Evolutionary conservation across 2,329 filamentous ascomycete genomes (phyloP).

Genomic region (Cladosporium velox): DNA sequence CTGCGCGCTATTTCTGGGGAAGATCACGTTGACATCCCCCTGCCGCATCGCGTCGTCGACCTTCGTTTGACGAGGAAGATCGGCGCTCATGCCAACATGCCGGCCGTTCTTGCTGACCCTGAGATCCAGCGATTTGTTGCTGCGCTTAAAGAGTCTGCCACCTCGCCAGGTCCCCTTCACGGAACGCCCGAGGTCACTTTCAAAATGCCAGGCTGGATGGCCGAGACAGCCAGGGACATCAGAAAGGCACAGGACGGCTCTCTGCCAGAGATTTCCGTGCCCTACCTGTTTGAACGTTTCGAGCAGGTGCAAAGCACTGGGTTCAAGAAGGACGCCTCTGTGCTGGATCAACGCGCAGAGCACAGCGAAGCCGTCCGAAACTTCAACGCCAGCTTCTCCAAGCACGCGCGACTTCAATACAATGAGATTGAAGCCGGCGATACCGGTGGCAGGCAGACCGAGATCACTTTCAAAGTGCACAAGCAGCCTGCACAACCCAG

Average conservation of each 20-base stretch:
- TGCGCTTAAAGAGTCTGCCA: constrained; percentile 25
- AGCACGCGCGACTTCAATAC: constrained; percentile 12
- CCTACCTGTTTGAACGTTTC: constrained; percentile 34
- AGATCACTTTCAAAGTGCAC: constrained; percentile 16
- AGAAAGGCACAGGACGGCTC: background rate
- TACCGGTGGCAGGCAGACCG: constrained; percentile 24
- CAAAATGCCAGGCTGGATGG: constrained; percentile 26
- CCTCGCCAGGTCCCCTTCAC: constrained; percentile 23
- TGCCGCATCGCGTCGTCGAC: constrained; percentile 29
- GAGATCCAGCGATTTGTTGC: constrained; percentile 26
- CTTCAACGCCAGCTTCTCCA: background rate
- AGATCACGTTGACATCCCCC: constrained; percentile 19
- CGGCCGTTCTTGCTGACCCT: constrained; percentile 19
- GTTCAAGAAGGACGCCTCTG: constrained; percentile 22
- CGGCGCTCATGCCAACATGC: constrained; percentile 16
- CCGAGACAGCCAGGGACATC: background rate
- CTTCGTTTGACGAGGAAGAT: constrained; percentile 26
- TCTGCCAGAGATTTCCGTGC: constrained; percentile 21
- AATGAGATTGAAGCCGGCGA: constrained; percentile 25
- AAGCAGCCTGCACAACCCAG: background rate
- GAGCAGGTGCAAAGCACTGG: constrained; percentile 29
- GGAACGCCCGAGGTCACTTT: constrained; percentile 28
- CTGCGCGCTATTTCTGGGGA: constrained; percentile 11
- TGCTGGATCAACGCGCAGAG: background rate
- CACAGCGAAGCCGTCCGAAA: background rate